Percentiles rank a stretch among this genome's conserved stretches.
These are phyloP conservation scores for Scutellaria galericulata DNA, from an alignment of 257 asterid genomes.

Conservation along the genomic window DNA sequence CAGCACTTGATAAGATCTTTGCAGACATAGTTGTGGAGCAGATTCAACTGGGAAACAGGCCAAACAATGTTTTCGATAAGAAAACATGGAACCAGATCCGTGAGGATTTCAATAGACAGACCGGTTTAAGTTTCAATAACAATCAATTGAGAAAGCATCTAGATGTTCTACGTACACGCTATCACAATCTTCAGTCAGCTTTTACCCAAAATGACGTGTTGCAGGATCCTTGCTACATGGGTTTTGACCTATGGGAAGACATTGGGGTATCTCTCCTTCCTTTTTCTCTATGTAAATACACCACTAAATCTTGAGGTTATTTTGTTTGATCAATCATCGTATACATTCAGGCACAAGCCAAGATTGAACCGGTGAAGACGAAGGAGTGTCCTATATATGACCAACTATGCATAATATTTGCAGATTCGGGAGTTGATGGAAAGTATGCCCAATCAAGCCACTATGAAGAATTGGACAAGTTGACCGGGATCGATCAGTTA, in stretches of 20 bases:
- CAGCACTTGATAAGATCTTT: constrained; percentile 77
- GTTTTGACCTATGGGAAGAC: constrained; percentile 95
- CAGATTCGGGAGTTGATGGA: constrained; percentile 84
- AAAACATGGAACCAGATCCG: constrained; percentile 91
- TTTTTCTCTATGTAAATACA: background rate
- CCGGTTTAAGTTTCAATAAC: constrained; percentile 80
- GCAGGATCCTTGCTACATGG: constrained; percentile 74
- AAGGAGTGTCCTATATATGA: constrained; percentile 89
- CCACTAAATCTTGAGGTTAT: background rate
- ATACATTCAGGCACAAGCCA: constrained; percentile 65
- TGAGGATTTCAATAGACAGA: constrained; percentile 71
- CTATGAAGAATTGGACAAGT: constrained; percentile 67
- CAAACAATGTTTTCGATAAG: constrained; percentile 89
- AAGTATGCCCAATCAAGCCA: constrained; percentile 97
- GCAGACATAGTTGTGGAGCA: constrained; percentile 88
- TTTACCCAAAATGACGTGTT: constrained; percentile 57
- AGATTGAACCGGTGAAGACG: constrained; percentile 72
- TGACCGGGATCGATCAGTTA: constrained; percentile 43
- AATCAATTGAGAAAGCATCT: constrained; percentile 93
- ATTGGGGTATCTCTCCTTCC: constrained; percentile 58
- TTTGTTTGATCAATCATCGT: background rate
- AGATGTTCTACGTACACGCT: constrained; percentile 87
- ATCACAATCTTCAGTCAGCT: constrained; percentile 67
- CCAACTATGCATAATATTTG: constrained; percentile 81
- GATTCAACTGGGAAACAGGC: constrained; percentile 76